A percentile compares a stretch with the other conserved stretches of the same genome.
Evolutionary conservation across 2,329 filamentous ascomycete genomes (phyloP).

Genomic region (Hypoxylon sp.): DNA sequence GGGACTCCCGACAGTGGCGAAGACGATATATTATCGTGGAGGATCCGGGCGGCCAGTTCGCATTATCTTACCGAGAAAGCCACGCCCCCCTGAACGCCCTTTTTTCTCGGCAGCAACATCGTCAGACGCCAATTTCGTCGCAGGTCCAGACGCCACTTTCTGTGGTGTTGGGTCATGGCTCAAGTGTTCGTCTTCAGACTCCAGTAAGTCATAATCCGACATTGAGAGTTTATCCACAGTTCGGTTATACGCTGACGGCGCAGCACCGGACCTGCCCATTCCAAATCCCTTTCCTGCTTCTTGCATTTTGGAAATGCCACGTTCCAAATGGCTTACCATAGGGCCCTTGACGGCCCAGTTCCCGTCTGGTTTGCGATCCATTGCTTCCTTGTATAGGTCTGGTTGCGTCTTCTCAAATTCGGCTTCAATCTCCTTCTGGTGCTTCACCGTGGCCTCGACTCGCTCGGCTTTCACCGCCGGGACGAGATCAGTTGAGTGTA

Average conservation of each 20-base stretch:
- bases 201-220: conserved; percentile 48
- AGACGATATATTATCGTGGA: conserved; percentile 31
- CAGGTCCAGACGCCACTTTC: conserved; percentile 22
- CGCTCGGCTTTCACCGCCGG: conserved; percentile 60
- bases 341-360: conserved; percentile 63
- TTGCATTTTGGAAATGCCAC: conserved; percentile 63
- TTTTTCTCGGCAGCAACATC: conserved; percentile 38
- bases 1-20: neutral
- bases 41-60: conserved; percentile 47
- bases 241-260: conserved; percentile 35
- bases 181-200: conserved; percentile 50
- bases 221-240: conserved; percentile 39
- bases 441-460: conserved; percentile 58
- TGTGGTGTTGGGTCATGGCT: conserved; percentile 32
- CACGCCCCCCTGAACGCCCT: conserved; percentile 40
- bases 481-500: conserved; percentile 57
- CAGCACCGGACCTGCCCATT: conserved; percentile 24
- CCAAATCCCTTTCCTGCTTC: conserved; percentile 45
- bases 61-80: conserved; percentile 49
- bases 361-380: conserved; percentile 56
- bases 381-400: conserved; percentile 62
- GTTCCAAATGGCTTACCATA: conserved; percentile 65
- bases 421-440: conserved; percentile 65
- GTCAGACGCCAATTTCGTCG: conserved; percentile 17
- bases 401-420: conserved; percentile 65